Evolutionary conservation across 208 protist genomes (phyloP), one percentile per base, ranked within the genome.

Genomic region (Wallacemonas rigidus): DNA sequence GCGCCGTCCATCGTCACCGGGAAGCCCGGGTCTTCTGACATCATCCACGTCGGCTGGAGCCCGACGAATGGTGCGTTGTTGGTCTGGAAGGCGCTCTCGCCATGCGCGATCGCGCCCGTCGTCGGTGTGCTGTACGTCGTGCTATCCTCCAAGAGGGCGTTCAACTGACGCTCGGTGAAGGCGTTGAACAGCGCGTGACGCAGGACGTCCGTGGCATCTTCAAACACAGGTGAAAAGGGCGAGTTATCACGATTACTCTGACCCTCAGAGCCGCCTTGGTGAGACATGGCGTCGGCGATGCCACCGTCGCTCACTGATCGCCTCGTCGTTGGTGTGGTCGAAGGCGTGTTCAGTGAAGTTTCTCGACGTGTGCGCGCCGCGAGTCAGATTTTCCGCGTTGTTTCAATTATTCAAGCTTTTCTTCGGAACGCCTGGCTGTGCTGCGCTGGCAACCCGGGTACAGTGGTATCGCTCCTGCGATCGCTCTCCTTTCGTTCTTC

Each of bases 141-240:
- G 39, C 51, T 60, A 47, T 57, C 51, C 40, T 71, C 67, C 53
- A 58, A 12, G 36, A 69, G 48, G 6, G 48, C 47, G 64, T 69
- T 57, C 8, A 57, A 4, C 17, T 57, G 50, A n/a, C 64, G 51
- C 17, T 71, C 40, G 12, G 51, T 71, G 36, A 58, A 57, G 51
- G 35, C 51, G 48, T 61, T 57, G 53, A 71, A 48, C 2, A 71
- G 53, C 9, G 64, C 51, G 50, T 58, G 44, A 9, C 64, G 64
- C 5, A 69, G 64, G 5, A 69, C 50, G 39, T 68, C 61, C 0
- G 71, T 35, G 48, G 63, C 40, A 47, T 75, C 71, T 41, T 75
- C 71, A 38, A 69, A 75, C 3, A 75, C 60, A 35, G 71, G 71
- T 6, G 71, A 67, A 50, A 51, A 75, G 60, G 58, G 35, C 9